Evolutionary conservation across 208 protist species (phyloP).

Genomic region (Wallacemonas rigidus): DNA sequence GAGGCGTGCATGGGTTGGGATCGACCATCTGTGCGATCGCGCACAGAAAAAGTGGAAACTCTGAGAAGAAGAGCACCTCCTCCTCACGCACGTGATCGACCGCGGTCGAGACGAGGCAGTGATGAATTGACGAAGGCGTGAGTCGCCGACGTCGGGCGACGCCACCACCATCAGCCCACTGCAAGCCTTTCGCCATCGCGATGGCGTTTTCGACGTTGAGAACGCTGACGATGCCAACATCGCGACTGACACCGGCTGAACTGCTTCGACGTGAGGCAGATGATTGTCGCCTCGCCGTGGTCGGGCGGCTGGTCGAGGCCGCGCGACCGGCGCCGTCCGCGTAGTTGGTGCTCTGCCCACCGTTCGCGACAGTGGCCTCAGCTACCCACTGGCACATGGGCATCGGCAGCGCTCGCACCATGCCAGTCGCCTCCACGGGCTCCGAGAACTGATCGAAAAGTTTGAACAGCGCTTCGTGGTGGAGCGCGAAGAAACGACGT

Average conservation of each 20-base stretch:
- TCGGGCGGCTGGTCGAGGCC: background rate
- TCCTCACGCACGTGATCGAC: slow-evolving; percentile 50
- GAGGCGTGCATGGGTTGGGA: slow-evolving; percentile 45
- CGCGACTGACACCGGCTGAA: slow-evolving; percentile 7
- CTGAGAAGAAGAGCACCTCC: slow-evolving; percentile 61
- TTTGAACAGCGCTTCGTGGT: slow-evolving; percentile 46
- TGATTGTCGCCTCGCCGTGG: background rate
- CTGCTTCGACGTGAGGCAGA: slow-evolving; percentile 1
- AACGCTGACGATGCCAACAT: slow-evolving; percentile 73
- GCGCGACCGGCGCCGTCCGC: background rate
- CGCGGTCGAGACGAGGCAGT: slow-evolving; percentile 41
- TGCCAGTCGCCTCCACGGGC: slow-evolving; percentile 59
- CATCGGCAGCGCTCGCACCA: slow-evolving; percentile 50
- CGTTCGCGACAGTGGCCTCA: background rate
- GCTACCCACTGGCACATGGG: slow-evolving; percentile 30
- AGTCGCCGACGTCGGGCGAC: slow-evolving; percentile 24
- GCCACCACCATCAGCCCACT: slow-evolving; percentile 31
- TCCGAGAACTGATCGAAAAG: slow-evolving; percentile 51
- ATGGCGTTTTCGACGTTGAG: slow-evolving; percentile 43
- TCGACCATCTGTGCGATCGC: slow-evolving; percentile 47
- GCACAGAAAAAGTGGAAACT: slow-evolving; percentile 73
- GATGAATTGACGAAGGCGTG: slow-evolving; percentile 27
- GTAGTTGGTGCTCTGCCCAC: background rate
- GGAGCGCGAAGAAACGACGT: slow-evolving; percentile 24
- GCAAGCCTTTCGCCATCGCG: slow-evolving; percentile 50